Evolutionary conservation across 2,329 filamentous ascomycete genomes (phyloP), one percentile per base, ranked within the genome.

Genomic region (Epichloe coenophiala): DNA sequence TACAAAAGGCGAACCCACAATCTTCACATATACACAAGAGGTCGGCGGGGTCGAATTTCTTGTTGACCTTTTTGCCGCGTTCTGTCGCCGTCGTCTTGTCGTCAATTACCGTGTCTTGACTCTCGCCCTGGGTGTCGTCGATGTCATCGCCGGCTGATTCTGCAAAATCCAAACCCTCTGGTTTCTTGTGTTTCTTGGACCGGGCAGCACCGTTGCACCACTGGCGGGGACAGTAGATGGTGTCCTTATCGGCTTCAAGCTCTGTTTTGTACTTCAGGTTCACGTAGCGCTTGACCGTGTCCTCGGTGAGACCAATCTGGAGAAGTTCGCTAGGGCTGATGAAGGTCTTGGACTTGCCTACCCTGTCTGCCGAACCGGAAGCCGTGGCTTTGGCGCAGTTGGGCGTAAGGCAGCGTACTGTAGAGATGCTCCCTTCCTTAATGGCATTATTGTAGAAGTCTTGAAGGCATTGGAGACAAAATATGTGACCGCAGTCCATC

Each of bases 391-490:
- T 84, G 39, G 85, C 84, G 60, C 93, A 98, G 51, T 79, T 78
- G 0, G 88, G 88, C 12, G 83, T 77, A 31, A 94, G 73, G 61
- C 93, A 98, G 55, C 83, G 84, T 33, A 98, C 83, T 7, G 79
- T 78, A 46, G 81, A 74, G 17, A 98, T 72, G 59, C 94, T 84
- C 1, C 93, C 93, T 61, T 94, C 87, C 0, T 74, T 80, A 59
- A 98, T 96, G 57, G 88, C 89, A 55, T 81, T 83, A 58, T 84
- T 88, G 73, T 95, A 97, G 58, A 91, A 96, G 59, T 91, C 88
- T 55, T 87, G 84, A 3, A 98, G 72, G 61, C 93, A 98, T n/a
- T 80, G 67, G 17, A 84, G 71, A 65, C 93, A 98, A 62, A 97
- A 98, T 38, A 97, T 88, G 63, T 98, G 91, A 0, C 80, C 81